Evolutionary conservation across 805 yeast species (phyloP).

Genomic region (Wickerhamomyces strasburgensis): DNA sequence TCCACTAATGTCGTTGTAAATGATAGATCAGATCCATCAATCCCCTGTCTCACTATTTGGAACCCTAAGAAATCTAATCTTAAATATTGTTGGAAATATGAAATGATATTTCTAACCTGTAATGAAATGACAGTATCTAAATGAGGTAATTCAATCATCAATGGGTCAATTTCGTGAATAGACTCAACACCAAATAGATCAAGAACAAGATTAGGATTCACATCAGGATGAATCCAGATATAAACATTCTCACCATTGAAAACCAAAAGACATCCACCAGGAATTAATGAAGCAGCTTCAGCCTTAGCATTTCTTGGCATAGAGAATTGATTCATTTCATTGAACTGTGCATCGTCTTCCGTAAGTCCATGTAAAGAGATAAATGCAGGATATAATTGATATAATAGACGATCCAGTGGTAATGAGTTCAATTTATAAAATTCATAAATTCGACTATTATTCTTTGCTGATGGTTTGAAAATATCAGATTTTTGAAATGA

Average conservation of each 20-base stretch:
- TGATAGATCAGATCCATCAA: slow-evolving; percentile 44
- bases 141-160: slow-evolving; percentile 55
- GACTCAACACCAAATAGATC: slow-evolving; percentile 70
- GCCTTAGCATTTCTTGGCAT: slow-evolving; percentile 48
- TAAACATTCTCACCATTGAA: slow-evolving; percentile 61
- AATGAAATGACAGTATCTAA: slow-evolving; percentile 62
- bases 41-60: slow-evolving; percentile 58
- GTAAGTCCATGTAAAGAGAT: slow-evolving; percentile 63
- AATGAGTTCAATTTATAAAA: slow-evolving; percentile 45
- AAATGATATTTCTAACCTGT: slow-evolving; percentile 61
- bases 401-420: slow-evolving; percentile 52
- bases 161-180: slow-evolving; percentile 21
- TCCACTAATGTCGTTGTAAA: slow-evolving; percentile 63
- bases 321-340: slow-evolving; percentile 37
- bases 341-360: slow-evolving; percentile 51
- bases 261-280: slow-evolving; percentile 73
- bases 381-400: slow-evolving; percentile 75
- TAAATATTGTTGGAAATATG: slow-evolving; percentile 44
- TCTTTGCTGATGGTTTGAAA: slow-evolving; percentile 39
- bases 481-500: slow-evolving; percentile 67
- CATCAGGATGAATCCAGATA: slow-evolving; percentile 66
- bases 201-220: slow-evolving; percentile 57
- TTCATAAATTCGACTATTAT: slow-evolving; percentile 61
- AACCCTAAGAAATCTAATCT: slow-evolving; percentile 41
- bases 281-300: slow-evolving; percentile 36